These are phyloP conservation scores for Syncephalastrum contaminatum DNA, from an alignment of 371 early-diverging fungal species.

Conservation along the genomic window DNA sequence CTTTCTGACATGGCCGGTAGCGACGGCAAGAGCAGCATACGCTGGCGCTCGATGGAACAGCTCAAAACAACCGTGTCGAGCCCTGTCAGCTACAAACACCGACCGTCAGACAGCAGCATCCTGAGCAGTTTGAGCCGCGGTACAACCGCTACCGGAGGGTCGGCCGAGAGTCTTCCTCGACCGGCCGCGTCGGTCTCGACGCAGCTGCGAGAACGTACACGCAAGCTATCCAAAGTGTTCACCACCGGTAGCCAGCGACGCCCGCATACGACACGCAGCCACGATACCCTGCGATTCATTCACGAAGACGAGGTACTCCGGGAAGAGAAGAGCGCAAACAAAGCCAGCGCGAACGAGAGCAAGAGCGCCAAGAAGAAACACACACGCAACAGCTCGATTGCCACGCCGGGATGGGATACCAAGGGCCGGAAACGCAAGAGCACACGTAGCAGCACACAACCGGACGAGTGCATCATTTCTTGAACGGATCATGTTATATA, in stretches of 20 bases:
- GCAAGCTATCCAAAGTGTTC: conserved; percentile 26
- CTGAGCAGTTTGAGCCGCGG: neutral
- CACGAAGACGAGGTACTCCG: conserved; percentile 13
- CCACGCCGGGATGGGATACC: no score
- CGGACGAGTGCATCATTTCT: no score
- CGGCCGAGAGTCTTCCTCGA: conserved; percentile 13
- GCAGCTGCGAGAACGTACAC: conserved; percentile 36
- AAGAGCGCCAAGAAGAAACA: no score
- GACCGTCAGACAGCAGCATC: conserved; percentile 1
- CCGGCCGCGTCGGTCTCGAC: conserved; percentile 35
- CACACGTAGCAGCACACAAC: no score
- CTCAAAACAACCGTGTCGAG: neutral
- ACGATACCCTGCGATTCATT: conserved; percentile 15
- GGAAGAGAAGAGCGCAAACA: no score
- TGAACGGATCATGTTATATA: no score
- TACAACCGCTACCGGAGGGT: neutral
- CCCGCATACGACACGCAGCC: conserved; percentile 21
- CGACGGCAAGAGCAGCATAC: no score
- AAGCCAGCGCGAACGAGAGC: no score
- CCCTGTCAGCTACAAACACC: neutral
- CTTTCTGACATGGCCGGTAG: neutral
- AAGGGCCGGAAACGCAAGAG: no score
- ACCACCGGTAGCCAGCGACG: conserved; percentile 11
- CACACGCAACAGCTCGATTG: no score
- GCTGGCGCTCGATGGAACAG: no score